Evolutionary conservation across 78 protist genomes (phyloP), one percentile per base, ranked within the genome.

Genomic region (Dictyostelium capitatum): DNA sequence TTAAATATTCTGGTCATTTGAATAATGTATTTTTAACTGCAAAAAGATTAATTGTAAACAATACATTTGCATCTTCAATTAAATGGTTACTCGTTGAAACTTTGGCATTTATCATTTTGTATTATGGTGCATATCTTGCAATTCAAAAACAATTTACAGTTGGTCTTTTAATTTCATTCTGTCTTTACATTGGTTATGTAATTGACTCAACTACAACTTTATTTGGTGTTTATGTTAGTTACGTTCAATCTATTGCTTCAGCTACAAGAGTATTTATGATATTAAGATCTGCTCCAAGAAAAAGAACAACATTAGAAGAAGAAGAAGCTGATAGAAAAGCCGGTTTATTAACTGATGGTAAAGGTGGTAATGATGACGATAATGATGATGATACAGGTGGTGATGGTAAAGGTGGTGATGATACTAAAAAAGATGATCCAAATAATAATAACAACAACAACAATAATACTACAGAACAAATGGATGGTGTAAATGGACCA

Each of bases 71-170:
- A 2, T 20, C 74, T 0, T 87, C 93, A 6, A 25, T 87, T 25
- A 87, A 87, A 65, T 87, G 93, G 93, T 51, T 87, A n/a, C 48
- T 87, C 84, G 93, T 87, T 30, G 93, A 87, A 25, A 37, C 53
- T 7, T 50, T 87, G 15, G 93, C 93, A 47, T 87, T 87, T 11
- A 64, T 59, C n/a, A 78, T 87, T 25, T 84, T 87, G 72, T 87
- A 87, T 74, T 87, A 48, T 50, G 93, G 93, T 87, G 74, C 93
- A 5, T 87, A 64, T 15, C 54, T 87, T 0, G 62, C 84, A 1
- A 87, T 87, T 37, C 67, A 37, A 10, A 65, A 65, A 6, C 83
- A 87, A 46, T 87, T 87, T 56, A 75, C 93, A 2, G 84, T 87
- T 37, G 93, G 93, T 78, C 79, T 87, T 15, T 64, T 87, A 17